Evolutionary conservation across 345 rosid genomes (phyloP).

Genomic region (Rhodamnia rubescens): DNA sequence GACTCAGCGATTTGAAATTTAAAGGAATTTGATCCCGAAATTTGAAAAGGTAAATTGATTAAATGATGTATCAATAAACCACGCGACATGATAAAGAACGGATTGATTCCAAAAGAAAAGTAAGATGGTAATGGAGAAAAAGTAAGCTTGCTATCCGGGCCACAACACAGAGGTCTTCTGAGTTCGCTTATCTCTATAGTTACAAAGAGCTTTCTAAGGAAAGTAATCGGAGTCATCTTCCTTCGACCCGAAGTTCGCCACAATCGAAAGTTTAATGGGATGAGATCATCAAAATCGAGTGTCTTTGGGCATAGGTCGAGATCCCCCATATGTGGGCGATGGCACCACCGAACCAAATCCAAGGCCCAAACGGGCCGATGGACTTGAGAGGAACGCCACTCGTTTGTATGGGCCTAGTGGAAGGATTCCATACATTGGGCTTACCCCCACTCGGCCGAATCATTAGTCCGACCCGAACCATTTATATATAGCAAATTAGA

Average conservation of each 20-base stretch:
- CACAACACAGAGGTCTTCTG: no score
- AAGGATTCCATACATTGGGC: background rate
- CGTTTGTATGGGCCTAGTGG: background rate
- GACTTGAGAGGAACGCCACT: no score
- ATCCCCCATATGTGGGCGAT: background rate
- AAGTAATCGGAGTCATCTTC: no score
- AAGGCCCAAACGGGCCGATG: background rate
- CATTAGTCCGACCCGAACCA: no score
- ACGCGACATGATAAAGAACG: background rate
- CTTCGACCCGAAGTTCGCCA: background rate
- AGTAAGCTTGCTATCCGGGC: no score
- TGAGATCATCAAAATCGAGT: background rate
- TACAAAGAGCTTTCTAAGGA: no score
- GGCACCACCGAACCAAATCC: background rate
- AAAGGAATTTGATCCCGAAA: background rate
- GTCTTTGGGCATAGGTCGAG: background rate
- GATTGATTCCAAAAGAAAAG: no score
- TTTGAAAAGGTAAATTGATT: background rate
- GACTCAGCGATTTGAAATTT: background rate
- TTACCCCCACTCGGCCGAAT: background rate
- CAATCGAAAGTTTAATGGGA: background rate
- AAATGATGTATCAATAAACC: background rate
- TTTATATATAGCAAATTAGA: no score
- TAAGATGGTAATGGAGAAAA: no score
- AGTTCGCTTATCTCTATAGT: no score